phyloP scores from a whole-genome alignment of 768 basidiomycete genomes.

The Boletales sp. region DNA sequence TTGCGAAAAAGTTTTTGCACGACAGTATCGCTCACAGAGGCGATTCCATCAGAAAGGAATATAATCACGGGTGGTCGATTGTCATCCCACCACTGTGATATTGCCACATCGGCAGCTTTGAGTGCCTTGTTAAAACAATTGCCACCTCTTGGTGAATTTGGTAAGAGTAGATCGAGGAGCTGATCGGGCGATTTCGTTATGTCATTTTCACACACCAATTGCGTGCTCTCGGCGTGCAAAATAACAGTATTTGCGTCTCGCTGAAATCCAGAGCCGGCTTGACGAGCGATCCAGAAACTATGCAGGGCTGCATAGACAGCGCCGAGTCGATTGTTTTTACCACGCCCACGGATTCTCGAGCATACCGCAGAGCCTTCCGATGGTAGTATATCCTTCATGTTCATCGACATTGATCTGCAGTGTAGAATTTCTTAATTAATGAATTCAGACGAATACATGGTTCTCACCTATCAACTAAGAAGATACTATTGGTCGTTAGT shows the following conservation, averaged over 20 bases:
- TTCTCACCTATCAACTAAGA: slow-evolving; percentile 19
- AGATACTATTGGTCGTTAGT: slow-evolving; percentile 8
- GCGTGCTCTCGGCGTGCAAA: slow-evolving; percentile 34
- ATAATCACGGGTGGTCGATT: slow-evolving; percentile 48
- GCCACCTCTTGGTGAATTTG: slow-evolving; percentile 31
- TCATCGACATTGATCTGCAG: slow-evolving; percentile 52
- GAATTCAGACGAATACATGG: neutral
- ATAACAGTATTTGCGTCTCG: slow-evolving; percentile 56
- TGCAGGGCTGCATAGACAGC: slow-evolving; percentile 53
- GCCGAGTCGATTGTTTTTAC: slow-evolving; percentile 49
- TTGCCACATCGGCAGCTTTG: slow-evolving; percentile 29
- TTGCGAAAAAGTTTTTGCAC: slow-evolving; percentile 37
- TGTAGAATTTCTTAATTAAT: neutral
- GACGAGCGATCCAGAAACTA: slow-evolving; percentile 52
- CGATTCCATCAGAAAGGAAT: slow-evolving; percentile 57
- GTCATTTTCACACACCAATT: slow-evolving; percentile 39
- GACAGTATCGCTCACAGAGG: slow-evolving; percentile 28
- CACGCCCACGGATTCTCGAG: slow-evolving; percentile 23
- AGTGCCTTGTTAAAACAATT: slow-evolving; percentile 46
- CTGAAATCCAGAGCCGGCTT: slow-evolving; percentile 32
- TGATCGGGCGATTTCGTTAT: slow-evolving; percentile 38
- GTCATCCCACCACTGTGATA: slow-evolving; percentile 43
- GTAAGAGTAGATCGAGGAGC: slow-evolving; percentile 41
- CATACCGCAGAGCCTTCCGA: slow-evolving; percentile 35
- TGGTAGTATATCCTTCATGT: slow-evolving; percentile 36